These are phyloP conservation scores for Lodderomyces jiufengensis DNA, from an alignment of 1,139 yeast genomes.

Conservation along the genomic window DNA sequence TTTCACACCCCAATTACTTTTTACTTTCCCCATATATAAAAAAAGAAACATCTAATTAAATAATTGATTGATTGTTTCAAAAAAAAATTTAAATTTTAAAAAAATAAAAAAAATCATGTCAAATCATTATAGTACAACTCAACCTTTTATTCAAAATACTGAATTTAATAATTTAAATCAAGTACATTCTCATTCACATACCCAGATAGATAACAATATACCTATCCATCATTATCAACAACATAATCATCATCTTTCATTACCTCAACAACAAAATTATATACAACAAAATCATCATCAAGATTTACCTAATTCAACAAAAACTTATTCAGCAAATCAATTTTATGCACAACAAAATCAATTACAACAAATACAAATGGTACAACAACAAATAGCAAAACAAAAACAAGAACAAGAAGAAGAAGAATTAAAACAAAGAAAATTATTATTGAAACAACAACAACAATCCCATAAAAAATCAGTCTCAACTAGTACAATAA, in stretches of 20 bases:
- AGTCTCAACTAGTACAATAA: background rate
- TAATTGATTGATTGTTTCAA: no score
- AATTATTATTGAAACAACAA: background rate
- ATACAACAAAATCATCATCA: conserved; percentile 1
- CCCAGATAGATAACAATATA: background rate
- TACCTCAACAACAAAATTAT: background rate
- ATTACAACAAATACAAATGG: conserved; percentile 3
- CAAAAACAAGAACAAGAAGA: conserved; percentile 3
- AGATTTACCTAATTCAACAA: background rate
- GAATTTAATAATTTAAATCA: no score
- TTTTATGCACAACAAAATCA: conserved; percentile 5
- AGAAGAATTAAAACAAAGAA: conserved; percentile 1
- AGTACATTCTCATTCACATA: no score
- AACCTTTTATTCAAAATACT: no score
- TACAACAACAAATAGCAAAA: background rate
- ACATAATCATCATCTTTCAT: background rate
- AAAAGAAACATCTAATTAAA: no score
- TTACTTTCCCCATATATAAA: no score
- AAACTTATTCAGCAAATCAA: conserved; percentile 2
- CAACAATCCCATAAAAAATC: background rate
- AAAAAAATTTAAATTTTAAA: no score
- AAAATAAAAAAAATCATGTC: no score
- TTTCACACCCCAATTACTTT: no score
- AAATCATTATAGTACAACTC: no score
- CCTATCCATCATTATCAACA: conserved; percentile 1